A percentile compares a stretch with the other conserved stretches of the same genome.
Evolutionary conservation across 768 basidiomycete species (phyloP).

Genomic region (Russula emetica): DNA sequence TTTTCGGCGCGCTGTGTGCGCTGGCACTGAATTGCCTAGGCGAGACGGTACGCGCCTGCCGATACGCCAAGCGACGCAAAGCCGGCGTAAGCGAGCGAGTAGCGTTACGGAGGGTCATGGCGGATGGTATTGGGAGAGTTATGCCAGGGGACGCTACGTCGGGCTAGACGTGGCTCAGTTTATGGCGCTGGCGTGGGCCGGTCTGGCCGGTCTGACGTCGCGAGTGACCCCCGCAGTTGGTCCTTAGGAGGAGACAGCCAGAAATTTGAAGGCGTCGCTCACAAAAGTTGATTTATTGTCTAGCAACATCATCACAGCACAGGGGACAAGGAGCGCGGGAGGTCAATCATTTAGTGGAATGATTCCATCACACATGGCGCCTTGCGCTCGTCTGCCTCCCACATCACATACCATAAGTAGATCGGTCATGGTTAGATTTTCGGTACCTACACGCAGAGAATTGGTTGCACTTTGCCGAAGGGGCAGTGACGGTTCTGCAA

Average conservation of each 20-base stretch:
- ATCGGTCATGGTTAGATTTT: not conserved
- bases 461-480: not conserved
- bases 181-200: slow-evolving; percentile 4
- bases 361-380: not conserved
- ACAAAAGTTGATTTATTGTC: not conserved
- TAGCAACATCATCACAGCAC: not conserved
- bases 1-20: slow-evolving; percentile 12
- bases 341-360: not conserved
- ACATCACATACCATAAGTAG: slow-evolving; percentile 10
- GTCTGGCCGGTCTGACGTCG: slow-evolving; percentile 19
- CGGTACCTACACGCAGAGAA: slow-evolving; percentile 9
- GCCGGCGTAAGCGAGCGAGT: slow-evolving; percentile 13
- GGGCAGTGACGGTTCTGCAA: slow-evolving; percentile 8
- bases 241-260: not conserved
- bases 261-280: not conserved
- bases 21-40: slow-evolving; percentile 20
- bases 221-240: not conserved
- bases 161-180: not conserved
- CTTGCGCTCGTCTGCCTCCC: not conserved
- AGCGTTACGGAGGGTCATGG: slow-evolving; percentile 19
- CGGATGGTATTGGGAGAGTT: not conserved
- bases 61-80: slow-evolving; percentile 14
- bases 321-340: not conserved
- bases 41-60: slow-evolving; percentile 4
- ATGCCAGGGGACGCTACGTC: not conserved